A percentile compares a stretch with the other conserved stretches of the same genome.
Conservation (phyloP, 176 grass and related monocot genomes). For the Oryza meyeriana region DNA sequence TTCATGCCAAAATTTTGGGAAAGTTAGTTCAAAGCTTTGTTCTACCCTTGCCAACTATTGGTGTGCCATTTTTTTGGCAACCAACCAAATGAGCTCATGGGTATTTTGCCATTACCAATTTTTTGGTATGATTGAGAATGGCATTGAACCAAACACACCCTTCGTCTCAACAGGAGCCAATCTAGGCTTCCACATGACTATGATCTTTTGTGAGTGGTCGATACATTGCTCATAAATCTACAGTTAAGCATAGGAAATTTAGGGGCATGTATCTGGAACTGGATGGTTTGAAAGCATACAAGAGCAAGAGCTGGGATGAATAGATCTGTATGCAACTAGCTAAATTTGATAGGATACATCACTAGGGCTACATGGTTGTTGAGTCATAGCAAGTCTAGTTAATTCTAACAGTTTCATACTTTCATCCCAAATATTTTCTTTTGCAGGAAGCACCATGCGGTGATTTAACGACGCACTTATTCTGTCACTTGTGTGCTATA, state of each 20-base stretch:
- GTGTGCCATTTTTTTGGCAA: no score
- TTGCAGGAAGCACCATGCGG: conserved; percentile 81
- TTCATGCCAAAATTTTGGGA: no score
- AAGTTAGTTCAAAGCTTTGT: no score
- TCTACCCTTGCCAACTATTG: no score
- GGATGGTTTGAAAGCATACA: background rate
- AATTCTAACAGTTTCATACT: background rate
- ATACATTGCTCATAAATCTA: background rate
- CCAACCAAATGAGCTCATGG: no score
- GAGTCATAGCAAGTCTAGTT: background rate
- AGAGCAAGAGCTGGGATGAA: background rate
- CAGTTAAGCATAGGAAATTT: background rate
- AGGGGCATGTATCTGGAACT: background rate
- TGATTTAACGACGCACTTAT: conserved; percentile 81
- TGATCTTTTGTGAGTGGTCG: background rate
- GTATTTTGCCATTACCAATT: no score
- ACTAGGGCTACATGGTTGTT: background rate
- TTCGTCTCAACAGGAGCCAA: background rate
- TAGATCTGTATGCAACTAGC: background rate
- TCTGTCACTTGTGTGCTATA: conserved; percentile 86
- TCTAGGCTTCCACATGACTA: background rate
- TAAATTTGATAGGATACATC: background rate
- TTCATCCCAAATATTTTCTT: background rate
- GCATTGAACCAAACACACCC: no score
- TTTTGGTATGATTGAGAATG: no score